A percentile compares a stretch with the other conserved stretches of the same genome.
These are phyloP conservation scores for Naegleria gruberi DNA, from an alignment of 208 protist species.

Conservation along the genomic window DNA sequence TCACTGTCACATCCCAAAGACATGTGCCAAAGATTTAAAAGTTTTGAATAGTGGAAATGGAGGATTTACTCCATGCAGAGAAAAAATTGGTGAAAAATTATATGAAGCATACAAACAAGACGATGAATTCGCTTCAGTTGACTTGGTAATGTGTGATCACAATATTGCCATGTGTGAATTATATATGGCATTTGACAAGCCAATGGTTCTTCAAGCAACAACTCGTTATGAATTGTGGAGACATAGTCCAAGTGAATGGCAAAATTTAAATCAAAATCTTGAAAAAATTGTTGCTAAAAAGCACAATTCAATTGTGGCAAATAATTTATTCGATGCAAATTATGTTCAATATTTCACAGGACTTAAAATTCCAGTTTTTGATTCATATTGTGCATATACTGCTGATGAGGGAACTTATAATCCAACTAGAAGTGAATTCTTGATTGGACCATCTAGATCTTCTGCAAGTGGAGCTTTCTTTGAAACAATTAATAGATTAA, in stretches of 20 bases:
- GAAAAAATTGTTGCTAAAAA: constrained; percentile 5
- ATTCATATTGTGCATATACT: constrained; percentile 24
- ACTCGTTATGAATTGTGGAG: constrained; percentile 35
- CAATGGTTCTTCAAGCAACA: constrained; percentile 30
- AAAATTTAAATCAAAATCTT: constrained; percentile 13
- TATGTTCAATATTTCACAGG: constrained; percentile 32
- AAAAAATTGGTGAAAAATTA: neutral
- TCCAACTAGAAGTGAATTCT: neutral
- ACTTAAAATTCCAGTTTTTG: constrained; percentile 24
- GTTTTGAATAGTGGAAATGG: neutral
- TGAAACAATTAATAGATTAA: neutral
- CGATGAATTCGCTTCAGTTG: neutral
- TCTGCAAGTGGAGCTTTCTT: neutral
- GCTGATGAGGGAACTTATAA: constrained; percentile 12
- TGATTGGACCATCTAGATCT: neutral
- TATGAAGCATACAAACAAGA: neutral
- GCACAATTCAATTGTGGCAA: constrained; percentile 29
- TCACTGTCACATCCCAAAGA: neutral
- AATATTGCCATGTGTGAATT: constrained; percentile 28
- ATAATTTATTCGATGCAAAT: constrained; percentile 35
- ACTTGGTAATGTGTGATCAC: constrained; percentile 9
- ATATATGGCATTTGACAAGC: constrained; percentile 31
- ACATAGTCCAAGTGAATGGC: neutral
- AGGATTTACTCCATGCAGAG: neutral
- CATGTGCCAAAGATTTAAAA: constrained; percentile 16